phyloP scores from a whole-genome alignment of 169 alveolate species.

The Toxoplasma gondii region DNA sequence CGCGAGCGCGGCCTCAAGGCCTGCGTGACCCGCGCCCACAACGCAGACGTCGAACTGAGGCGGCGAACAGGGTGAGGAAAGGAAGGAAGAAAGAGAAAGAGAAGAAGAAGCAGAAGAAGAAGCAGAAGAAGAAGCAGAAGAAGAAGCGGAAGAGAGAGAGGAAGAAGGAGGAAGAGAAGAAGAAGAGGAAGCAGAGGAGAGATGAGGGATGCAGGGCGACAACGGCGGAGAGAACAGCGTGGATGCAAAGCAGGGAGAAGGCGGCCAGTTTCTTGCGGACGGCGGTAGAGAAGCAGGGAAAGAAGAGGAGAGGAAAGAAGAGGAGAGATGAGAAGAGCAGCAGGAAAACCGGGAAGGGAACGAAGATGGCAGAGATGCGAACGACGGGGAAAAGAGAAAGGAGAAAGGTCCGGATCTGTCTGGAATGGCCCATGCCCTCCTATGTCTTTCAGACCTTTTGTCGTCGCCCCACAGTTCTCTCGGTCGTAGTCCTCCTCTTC shows the following conservation, averaged over 20 bases:
- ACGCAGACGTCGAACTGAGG: constrained; percentile 83
- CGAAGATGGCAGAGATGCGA: too few species aligned
- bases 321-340: not conserved
- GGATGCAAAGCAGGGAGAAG: not conserved
- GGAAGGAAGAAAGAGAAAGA: not conserved
- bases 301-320: not conserved
- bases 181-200: not conserved
- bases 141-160: not conserved
- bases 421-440: too few species aligned
- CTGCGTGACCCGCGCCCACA: constrained; percentile 96
- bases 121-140: not conserved
- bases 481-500: too few species aligned
- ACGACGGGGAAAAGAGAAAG: too few species aligned
- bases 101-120: not conserved
- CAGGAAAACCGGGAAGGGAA: too few species aligned
- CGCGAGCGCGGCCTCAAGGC: constrained; percentile 93
- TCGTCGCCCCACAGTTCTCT: too few species aligned
- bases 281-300: not conserved
- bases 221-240: too few species aligned
- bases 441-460: not conserved
- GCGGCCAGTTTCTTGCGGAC: not conserved
- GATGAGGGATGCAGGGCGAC: not conserved
- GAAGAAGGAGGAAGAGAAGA: not conserved
- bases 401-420: not conserved
- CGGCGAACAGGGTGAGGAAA: not conserved